Evolutionary conservation across 2,329 filamentous ascomycete species (phyloP).

Genomic region (Colletotrichum destructivum): DNA sequence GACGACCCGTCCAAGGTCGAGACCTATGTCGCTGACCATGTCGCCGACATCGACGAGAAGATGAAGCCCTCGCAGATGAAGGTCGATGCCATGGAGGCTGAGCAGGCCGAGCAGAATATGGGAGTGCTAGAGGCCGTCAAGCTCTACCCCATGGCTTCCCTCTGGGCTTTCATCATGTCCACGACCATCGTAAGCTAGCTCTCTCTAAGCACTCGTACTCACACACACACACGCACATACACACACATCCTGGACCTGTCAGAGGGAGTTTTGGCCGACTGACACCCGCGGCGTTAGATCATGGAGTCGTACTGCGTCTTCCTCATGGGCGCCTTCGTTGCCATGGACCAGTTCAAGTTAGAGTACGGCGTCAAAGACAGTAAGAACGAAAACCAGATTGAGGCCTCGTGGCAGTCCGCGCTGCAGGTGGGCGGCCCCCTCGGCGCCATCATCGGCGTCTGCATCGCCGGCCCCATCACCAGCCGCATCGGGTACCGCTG

Average conservation of each 20-base stretch:
- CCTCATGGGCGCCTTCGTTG: conserved; percentile 72
- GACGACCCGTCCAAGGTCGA: conserved; percentile 34
- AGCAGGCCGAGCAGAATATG: conserved; percentile 58
- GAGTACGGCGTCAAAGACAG: conserved; percentile 61
- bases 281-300: conserved; percentile 58
- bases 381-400: conserved; percentile 56
- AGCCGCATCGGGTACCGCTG: conserved; percentile 72
- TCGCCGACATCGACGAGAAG: conserved; percentile 52
- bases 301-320: conserved; percentile 78
- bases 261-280: conserved; percentile 41
- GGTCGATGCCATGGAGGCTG: conserved; percentile 70
- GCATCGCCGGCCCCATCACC: conserved; percentile 73
- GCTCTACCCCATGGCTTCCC: conserved; percentile 54
- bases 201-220: no score
- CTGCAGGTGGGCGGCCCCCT: conserved; percentile 69
- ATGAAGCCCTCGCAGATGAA: conserved; percentile 59
- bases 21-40: conserved; percentile 29
- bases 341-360: conserved; percentile 61
- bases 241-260: background rate
- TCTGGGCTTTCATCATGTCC: conserved; percentile 58
- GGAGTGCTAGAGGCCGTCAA: conserved; percentile 52
- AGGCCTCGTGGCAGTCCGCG: conserved; percentile 70
- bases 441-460: conserved; percentile 73
- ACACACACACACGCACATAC: no score
- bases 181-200: conserved; percentile 56